Evolutionary conservation across 1,284 basidiomycete species (phyloP), one percentile per base, ranked within the genome.

Genomic region (Heterobasidion parviporum): DNA sequence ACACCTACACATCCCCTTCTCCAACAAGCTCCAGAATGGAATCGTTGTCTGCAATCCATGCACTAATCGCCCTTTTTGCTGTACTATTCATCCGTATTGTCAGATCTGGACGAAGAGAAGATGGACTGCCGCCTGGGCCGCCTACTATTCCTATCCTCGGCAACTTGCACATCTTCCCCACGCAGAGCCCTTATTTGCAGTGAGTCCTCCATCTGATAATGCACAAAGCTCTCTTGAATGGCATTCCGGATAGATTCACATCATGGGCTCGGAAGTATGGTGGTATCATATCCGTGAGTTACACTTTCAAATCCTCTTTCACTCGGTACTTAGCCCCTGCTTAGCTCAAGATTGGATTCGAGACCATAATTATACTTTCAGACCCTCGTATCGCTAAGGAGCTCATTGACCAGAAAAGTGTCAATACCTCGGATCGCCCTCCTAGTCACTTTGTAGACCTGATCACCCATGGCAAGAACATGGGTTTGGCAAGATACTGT

Each of bases 131-230:
- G 34, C 67, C 66, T 44, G 70, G 68, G 1, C 70, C 70, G 16
- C 64, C 66, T 1, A 70, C 68, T 15, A 52, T 62, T 20, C 69
- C 67, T 8, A 35, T 70, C 32, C 52, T 71, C 8, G 70, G 70
- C 15, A 71, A 71, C 54, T 33, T 68, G 12, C 61, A 62, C 33
- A 45, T 61, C 8, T 67, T 69, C 50, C 66, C 67, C 2, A 60
- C 44, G 10, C 56, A 57, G 53, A 47, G 55, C 33, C 53, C 60
- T 7, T 57, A 57, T 33, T 26, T 20, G 38, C 34, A 44, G 52
- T 53, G 14, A 9, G 20, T 55, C 54, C 60, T 16, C 53, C 12
- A 58, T 57, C 60, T 49, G 56, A 63, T 61, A 8, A 3, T 12
- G 10, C 38, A 10, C n/a, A 41, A 41, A 12, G 3, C 8, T 41